phyloP scores from a whole-genome alignment of 2,329 filamentous ascomycete species.

The Lasiodiplodia citricola region DNA sequence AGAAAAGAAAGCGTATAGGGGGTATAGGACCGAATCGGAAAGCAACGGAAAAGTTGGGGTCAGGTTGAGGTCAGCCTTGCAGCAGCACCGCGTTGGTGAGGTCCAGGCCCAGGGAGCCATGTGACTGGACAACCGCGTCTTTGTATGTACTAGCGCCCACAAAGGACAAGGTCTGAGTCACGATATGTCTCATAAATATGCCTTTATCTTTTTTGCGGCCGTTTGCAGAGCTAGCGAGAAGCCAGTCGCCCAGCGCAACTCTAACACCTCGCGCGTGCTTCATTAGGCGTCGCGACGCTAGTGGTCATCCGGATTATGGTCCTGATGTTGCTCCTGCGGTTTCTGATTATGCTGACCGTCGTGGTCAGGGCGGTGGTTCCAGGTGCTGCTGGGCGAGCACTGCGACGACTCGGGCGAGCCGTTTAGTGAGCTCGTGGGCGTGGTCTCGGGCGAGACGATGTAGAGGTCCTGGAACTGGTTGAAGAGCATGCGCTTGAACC shows the following conservation, averaged over 20 bases:
- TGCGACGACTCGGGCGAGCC: conserved; percentile 45
- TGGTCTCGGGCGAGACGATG: conserved; percentile 52
- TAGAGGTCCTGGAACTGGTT: conserved; percentile 55
- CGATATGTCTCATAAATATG: conserved; percentile 4
- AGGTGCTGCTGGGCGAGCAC: conserved; percentile 38
- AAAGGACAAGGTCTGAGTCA: not conserved
- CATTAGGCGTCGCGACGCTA: not conserved
- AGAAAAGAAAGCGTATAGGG: not conserved
- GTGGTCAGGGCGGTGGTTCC: not conserved
- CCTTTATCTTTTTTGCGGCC: not conserved
- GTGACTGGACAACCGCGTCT: not conserved
- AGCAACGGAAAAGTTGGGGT: not conserved
- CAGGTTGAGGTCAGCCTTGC: not conserved
- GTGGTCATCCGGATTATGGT: not conserved
- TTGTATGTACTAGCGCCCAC: conserved; percentile 4
- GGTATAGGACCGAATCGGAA: conserved; percentile 16
- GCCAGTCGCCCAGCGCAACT: not conserved
- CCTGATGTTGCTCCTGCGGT: not conserved
- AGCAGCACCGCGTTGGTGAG: not conserved
- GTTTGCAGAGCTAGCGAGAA: not conserved
- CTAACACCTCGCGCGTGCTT: not conserved
- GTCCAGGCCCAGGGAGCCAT: not conserved
- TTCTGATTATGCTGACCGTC: not conserved
- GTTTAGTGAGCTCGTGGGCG: conserved; percentile 43
- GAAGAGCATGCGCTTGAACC: conserved; percentile 53